Conservation (phyloP, 2,329 filamentous ascomycete genomes). For the Epichloe amarillans region DNA sequence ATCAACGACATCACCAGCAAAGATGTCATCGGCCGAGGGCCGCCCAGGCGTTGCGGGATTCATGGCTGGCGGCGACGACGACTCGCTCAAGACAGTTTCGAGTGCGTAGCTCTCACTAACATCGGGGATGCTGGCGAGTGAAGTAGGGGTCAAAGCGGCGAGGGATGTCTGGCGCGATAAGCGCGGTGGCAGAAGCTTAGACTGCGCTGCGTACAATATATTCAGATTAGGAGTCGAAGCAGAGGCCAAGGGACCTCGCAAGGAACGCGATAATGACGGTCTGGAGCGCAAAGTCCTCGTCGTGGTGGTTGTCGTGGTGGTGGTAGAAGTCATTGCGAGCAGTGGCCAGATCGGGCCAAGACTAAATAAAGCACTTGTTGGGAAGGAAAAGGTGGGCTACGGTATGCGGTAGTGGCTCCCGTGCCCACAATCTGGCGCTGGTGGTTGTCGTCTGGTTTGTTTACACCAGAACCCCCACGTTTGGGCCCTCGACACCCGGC, state of each 20-base stretch:
- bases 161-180: conserved; percentile 59
- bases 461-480: not conserved
- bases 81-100: conserved; percentile 33
- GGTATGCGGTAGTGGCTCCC: conserved; percentile 1
- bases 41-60: conserved; percentile 43
- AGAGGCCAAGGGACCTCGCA: conserved; percentile 32
- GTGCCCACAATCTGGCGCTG: not conserved
- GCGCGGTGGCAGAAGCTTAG: conserved; percentile 31
- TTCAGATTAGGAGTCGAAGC: conserved; percentile 48
- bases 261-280: conserved; percentile 19
- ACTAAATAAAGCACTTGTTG: not conserved
- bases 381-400: conserved; percentile 1
- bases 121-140: conserved; percentile 54
- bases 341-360: conserved; percentile 4
- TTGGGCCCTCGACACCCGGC: not conserved
- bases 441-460: not conserved
- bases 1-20: conserved; percentile 73
- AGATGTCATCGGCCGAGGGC: conserved; percentile 38
- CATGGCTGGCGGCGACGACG: conserved; percentile 20
- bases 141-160: conserved; percentile 51
- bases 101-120: conserved; percentile 50
- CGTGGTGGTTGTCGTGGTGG: conserved; percentile 8
- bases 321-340: conserved; percentile 11
- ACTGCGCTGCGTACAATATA: conserved; percentile 35
- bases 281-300: conserved; percentile 10